Evolutionary conservation across 2,329 filamentous ascomycete species (phyloP), one percentile per base, ranked within the genome.

Genomic region (Blastomyces emzantsi): DNA sequence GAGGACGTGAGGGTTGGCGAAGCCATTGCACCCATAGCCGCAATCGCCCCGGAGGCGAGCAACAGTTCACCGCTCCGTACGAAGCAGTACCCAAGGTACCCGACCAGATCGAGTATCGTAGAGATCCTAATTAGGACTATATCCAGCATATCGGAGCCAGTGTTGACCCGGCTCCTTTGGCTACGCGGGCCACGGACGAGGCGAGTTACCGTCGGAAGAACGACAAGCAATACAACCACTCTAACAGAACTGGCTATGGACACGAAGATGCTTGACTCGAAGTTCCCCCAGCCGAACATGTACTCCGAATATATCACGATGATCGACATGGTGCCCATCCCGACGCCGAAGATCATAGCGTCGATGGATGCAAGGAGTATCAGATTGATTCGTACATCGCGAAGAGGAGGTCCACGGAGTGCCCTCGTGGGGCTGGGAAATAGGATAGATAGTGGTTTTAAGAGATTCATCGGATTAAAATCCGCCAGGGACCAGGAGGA

Each of bases 1-100:
- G 89, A 84, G 1, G 90, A 88, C 71, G 96, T 91, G 60, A 96
- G 81, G 0, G 90, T 94, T 1, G 94, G 92, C 45, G 88, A 88
- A 0, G 89, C 92, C 56, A 97, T 87, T 1, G 92, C 92, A 30
- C 93, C 93, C 49, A 95, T 77, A 0, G 90, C 83, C 1, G 90
- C 88, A 22, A 92, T 70, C 55, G 90, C 80, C 58, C 90, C 93
- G 22, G 87, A 88, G 0, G 85, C 66, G 3, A 90, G 82, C 74
- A 97, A 94, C 0, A 90, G 67, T 0, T 79, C 75, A 2, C 85
- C 83, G 0, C 80, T 82, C 0, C 83, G 82, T 0, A 86, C 83
- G 56, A 92, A 75, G 0, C 88, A 80, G 72, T 92, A 97, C 2
- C 92, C 91, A 0, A 88, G 70, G 63, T 88, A 88, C 0, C 93